These are phyloP conservation scores for Syzygium malaccense DNA, from an alignment of 441 rosid species.

Conservation along the genomic window DNA sequence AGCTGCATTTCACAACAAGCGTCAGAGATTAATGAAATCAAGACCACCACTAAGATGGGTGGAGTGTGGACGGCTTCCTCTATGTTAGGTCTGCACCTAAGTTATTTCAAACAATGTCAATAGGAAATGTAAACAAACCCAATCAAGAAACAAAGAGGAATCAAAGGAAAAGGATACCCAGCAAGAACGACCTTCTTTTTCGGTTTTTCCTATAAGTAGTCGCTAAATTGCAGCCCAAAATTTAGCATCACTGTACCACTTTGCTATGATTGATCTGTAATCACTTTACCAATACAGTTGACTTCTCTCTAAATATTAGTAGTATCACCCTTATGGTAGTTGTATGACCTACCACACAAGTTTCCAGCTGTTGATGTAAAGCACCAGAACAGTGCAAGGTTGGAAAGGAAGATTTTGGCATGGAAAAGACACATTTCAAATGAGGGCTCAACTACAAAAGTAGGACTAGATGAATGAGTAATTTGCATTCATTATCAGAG, in stretches of 20 bases:
- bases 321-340: not conserved
- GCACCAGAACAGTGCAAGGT: not conserved
- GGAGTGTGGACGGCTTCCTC: not conserved
- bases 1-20: constrained; percentile 36
- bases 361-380: not conserved
- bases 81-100: not conserved
- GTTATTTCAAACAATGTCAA: not conserved
- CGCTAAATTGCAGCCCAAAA: not conserved
- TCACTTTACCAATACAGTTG: not conserved
- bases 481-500: not conserved
- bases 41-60: not conserved
- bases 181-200: not conserved
- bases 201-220: not conserved
- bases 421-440: not conserved
- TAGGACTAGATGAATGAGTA: not conserved
- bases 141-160: not conserved
- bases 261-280: not conserved
- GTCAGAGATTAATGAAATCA: not conserved
- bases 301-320: not conserved
- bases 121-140: not conserved
- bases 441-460: not conserved
- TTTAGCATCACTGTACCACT: not conserved
- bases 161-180: not conserved
- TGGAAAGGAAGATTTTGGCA: not conserved
- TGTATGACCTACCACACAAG: not conserved